phyloP scores from a whole-genome alignment of 2,329 filamentous ascomycete species.

The Tolypocladium pustulatum region DNA sequence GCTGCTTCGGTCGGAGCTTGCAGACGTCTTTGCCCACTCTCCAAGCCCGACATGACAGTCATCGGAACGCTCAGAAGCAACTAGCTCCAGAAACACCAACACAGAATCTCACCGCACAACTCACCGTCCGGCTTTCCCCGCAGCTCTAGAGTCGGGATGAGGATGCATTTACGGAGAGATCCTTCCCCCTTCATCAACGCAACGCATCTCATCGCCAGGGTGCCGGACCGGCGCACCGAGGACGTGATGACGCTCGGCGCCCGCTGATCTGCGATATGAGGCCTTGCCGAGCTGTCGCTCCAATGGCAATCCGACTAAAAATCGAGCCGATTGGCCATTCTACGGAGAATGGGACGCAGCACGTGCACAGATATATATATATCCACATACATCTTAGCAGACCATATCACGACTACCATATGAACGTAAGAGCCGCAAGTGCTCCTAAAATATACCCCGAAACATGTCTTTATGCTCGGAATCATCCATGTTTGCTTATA shows the following conservation, averaged over 20 bases:
- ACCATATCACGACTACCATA: background rate
- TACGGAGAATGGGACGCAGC: background rate
- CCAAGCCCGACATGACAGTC: slow-evolving; percentile 11
- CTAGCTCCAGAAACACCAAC: background rate
- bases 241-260: background rate
- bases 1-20: slow-evolving; percentile 25
- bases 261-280: background rate
- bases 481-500: background rate
- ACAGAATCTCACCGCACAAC: background rate
- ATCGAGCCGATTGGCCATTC: background rate
- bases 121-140: background rate
- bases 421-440: background rate
- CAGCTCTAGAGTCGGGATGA: background rate
- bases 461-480: background rate
- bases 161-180: background rate
- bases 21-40: slow-evolving; percentile 15
- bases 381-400: background rate
- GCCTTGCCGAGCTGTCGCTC: background rate
- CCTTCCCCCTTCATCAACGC: background rate
- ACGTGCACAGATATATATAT: background rate
- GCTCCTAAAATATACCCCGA: background rate
- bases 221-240: background rate
- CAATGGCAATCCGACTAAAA: background rate
- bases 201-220: background rate
- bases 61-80: background rate